Evolutionary conservation across 306 rosid species (phyloP), one percentile per base, ranked within the genome.

Genomic region (Citrullus mucosospermus): DNA sequence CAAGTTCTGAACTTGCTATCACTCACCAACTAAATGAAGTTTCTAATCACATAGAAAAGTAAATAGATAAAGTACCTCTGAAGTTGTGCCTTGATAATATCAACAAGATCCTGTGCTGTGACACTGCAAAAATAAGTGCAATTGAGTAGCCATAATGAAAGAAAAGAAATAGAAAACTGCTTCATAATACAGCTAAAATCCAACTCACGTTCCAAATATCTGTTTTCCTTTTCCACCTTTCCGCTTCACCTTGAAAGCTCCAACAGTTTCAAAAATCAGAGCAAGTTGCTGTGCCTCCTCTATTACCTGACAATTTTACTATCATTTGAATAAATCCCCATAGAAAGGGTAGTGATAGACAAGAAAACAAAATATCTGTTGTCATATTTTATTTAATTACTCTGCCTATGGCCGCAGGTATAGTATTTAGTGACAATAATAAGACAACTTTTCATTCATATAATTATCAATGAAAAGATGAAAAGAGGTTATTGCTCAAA

Each of bases 281-380:
- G 99, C 99, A 79, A 95, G 93, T 78, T 95, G 98, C 11, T 84
- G 92, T 8, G 99, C 99, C 87, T 92, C 99, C 78, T 91, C 99
- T 90, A 87, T 91, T 67, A 88, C 99, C 99, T 91, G 83, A 51
- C 20, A 71, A 46, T 43, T 46, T 25, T 1, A 69, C 44, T 20
- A 44, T 5, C 75, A 69, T 71, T 71, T 25, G 10, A 46, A 22
- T 25, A 6, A 46, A 46, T 46, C 9, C 7, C 36, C 41, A 46
- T 43, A 20, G 54, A 63, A 63, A 32, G 34, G 70, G 44, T 15
- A 63, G 22, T 15, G 20, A 60, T 38, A 34, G 72, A 4, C 44
- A 66, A 66, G 51, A 68, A 68, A 68, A 39, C 14, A 2, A n/a
- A 41, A 68, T 20, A 41, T 41, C 3, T 68, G 32, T 68, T 5